phyloP scores from a whole-genome alignment of 1,284 basidiomycete genomes.

The Sanghuangporus weigelae region DNA sequence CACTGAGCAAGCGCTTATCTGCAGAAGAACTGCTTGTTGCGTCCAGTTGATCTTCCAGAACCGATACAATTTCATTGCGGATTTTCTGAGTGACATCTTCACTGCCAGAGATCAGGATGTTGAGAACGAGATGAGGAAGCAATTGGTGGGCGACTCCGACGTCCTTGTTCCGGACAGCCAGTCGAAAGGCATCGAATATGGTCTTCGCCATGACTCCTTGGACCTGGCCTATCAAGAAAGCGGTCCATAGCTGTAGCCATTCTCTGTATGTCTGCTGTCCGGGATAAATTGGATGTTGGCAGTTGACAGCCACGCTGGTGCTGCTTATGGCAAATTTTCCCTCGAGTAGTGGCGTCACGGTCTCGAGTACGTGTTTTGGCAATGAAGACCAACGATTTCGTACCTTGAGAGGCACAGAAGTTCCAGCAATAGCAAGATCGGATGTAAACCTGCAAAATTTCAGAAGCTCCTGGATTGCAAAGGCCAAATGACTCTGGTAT shows the following conservation, averaged over 20 bases:
- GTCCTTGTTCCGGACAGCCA: slow-evolving; percentile 83
- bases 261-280: slow-evolving; percentile 82
- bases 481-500: slow-evolving; percentile 89
- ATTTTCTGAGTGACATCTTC: slow-evolving; percentile 63
- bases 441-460: slow-evolving; percentile 85
- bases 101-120: slow-evolving; percentile 77
- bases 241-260: slow-evolving; percentile 92
- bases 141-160: slow-evolving; percentile 87
- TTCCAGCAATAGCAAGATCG: slow-evolving; percentile 53
- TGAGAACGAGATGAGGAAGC: slow-evolving; percentile 88
- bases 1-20: slow-evolving; percentile 81
- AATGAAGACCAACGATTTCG: slow-evolving; percentile 74
- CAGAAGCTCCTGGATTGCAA: slow-evolving; percentile 89
- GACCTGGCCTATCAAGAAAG: slow-evolving; percentile 72
- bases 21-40: slow-evolving; percentile 48
- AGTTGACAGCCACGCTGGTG: slow-evolving; percentile 29
- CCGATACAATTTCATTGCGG: slow-evolving; percentile 71
- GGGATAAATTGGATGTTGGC: slow-evolving; percentile 74
- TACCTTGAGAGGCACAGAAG: slow-evolving; percentile 53
- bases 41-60: slow-evolving; percentile 86
- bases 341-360: slow-evolving; percentile 83
- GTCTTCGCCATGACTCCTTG: slow-evolving; percentile 51
- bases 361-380: slow-evolving; percentile 84
- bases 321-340: slow-evolving; percentile 57
- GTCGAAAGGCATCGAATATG: slow-evolving; percentile 80